These are phyloP conservation scores for Colletotrichum shisoi DNA, from an alignment of 2,329 filamentous ascomycete species.

Conservation along the genomic window DNA sequence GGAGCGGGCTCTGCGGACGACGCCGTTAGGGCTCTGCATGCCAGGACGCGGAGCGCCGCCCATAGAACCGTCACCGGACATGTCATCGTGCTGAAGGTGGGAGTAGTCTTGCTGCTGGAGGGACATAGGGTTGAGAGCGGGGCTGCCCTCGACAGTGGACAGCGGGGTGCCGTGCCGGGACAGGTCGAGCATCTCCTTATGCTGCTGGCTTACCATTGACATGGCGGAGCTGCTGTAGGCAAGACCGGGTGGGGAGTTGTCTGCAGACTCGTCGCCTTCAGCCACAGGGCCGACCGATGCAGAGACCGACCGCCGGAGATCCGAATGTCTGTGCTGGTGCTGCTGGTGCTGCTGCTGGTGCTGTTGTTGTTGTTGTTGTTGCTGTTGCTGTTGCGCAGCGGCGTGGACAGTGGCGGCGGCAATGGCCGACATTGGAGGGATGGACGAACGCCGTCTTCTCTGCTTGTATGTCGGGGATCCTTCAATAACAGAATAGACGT, in stretches of 20 bases:
- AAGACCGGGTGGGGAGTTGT: constrained; percentile 80
- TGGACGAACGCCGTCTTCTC: constrained; percentile 88
- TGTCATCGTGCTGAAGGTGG: constrained; percentile 69
- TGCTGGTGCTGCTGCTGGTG: constrained; percentile 22
- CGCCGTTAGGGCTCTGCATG: constrained; percentile 75
- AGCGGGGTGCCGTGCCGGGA: constrained; percentile 92
- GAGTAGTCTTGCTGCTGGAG: constrained; percentile 74
- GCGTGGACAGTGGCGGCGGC: constrained; percentile 69
- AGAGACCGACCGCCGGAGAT: constrained; percentile 89
- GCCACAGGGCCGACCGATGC: constrained; percentile 82
- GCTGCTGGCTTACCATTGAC: constrained; percentile 69
- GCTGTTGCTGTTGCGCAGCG: constrained; percentile 56
- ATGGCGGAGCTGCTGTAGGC: constrained; percentile 75
- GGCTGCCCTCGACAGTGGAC: constrained; percentile 82
- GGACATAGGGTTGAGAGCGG: constrained; percentile 73
- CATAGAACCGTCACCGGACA: constrained; percentile 65
- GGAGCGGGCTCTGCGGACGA: constrained; percentile 87
- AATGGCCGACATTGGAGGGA: constrained; percentile 76
- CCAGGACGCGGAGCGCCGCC: constrained; percentile 67
- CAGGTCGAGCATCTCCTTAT: constrained; percentile 80
- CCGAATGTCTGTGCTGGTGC: constrained; percentile 76
- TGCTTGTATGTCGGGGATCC: constrained; percentile 99
- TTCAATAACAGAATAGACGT: constrained; percentile 95
- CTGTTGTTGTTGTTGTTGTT: constrained; percentile 21
- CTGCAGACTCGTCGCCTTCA: constrained; percentile 79